Percentiles rank a stretch among this genome's conserved stretches.
phyloP scores from a whole-genome alignment of 2,329 filamentous ascomycete species.

The Furcasterigmium sp. region DNA sequence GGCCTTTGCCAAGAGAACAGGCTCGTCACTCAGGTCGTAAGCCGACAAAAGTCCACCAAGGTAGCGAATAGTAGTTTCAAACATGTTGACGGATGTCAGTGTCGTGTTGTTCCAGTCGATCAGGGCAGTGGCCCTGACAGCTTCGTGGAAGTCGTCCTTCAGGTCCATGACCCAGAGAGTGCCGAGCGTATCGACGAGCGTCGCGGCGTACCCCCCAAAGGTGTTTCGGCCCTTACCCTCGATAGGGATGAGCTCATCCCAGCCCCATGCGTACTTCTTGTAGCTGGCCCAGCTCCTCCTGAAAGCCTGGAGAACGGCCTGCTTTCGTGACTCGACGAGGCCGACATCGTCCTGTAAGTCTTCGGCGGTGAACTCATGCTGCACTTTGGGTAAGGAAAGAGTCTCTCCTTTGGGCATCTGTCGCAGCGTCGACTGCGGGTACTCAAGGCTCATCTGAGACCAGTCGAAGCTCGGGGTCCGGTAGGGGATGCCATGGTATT shows the following conservation, averaged over 20 bases:
- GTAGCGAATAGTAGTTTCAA: constrained; percentile 57
- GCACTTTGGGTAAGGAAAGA: constrained; percentile 15
- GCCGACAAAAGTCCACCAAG: constrained; percentile 47
- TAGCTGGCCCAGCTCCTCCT: constrained; percentile 46
- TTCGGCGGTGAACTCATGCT: constrained; percentile 15
- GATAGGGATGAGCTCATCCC: constrained; percentile 50
- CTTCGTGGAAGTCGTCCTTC: constrained; percentile 47
- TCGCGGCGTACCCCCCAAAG: constrained; percentile 53
- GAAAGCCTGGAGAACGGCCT: constrained; percentile 32
- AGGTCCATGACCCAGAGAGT: constrained; percentile 56
- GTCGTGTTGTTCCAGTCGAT: constrained; percentile 51
- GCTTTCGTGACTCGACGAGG: constrained; percentile 27
- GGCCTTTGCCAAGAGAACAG: constrained; percentile 42
- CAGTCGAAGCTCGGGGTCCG: constrained; percentile 28
- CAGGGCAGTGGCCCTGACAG: constrained; percentile 40
- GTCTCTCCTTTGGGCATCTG: constrained; percentile 28
- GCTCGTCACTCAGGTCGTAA: constrained; percentile 44
- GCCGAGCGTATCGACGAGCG: constrained; percentile 54
- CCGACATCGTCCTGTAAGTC: neutral
- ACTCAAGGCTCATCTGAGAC: constrained; percentile 23
- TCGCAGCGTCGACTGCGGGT: constrained; percentile 24
- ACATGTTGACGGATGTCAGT: constrained; percentile 45
- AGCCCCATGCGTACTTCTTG: constrained; percentile 48
- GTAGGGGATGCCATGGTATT: constrained; percentile 8
- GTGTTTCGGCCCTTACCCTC: constrained; percentile 38